Evolutionary conservation across 352 stramenopile species (phyloP).

Genomic region (Globisporangium splendens): DNA sequence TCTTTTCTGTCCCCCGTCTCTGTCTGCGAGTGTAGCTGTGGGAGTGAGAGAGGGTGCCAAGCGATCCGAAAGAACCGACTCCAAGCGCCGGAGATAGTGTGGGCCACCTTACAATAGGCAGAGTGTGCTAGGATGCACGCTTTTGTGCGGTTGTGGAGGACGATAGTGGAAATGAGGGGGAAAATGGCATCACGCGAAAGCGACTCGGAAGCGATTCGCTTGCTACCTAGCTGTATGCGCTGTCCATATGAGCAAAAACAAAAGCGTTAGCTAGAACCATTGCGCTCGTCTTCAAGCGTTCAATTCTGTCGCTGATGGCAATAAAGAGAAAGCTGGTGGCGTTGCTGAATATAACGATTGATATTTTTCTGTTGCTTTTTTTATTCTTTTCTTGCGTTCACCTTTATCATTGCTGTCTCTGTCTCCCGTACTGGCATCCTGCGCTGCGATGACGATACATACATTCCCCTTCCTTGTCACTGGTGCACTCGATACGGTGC

Average conservation of each 20-base stretch:
- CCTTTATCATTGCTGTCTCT: constrained; percentile 7
- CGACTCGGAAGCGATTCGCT: not conserved
- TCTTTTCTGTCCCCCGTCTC: constrained; percentile 5
- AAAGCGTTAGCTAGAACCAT: too few relatives aligned
- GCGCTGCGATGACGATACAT: not conserved
- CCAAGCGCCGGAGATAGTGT: not conserved
- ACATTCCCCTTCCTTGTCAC: not conserved
- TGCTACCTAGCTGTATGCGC: too few relatives aligned
- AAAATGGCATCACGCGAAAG: not conserved
- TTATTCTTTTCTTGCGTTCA: constrained; percentile 5
- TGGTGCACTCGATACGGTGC: too few relatives aligned
- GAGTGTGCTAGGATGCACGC: not conserved
- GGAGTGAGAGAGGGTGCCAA: not conserved
- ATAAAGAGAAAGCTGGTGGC: not conserved
- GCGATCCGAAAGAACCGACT: constrained; percentile 1
- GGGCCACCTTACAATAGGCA: not conserved
- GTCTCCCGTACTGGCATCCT: not conserved
- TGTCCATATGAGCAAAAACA: too few relatives aligned
- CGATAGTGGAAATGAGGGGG: not conserved
- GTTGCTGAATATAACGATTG: not conserved
- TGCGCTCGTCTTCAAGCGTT: not conserved
- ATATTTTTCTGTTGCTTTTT: constrained; percentile 4
- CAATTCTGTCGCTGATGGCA: not conserved
- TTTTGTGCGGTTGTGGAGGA: not conserved
- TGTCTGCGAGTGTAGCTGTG: not conserved